Conservation (phyloP, 106 monocot species). For the Triglochin maritima region DNA sequence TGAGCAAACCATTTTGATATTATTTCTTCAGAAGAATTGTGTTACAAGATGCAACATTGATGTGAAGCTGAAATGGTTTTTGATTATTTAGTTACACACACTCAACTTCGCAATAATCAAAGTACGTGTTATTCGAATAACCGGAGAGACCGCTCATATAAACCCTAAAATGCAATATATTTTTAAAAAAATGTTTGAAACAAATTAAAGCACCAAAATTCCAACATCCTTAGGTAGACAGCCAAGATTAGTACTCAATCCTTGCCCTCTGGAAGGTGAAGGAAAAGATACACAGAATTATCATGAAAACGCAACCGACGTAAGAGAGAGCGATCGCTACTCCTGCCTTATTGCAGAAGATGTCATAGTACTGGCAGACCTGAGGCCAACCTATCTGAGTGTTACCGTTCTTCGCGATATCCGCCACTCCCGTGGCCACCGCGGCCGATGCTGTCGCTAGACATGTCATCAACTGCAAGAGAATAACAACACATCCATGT, state of each 20-base stretch:
- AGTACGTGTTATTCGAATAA: no score
- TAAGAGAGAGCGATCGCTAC: slow-evolving; percentile 1
- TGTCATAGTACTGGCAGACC: slow-evolving; percentile 6
- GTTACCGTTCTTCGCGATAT: slow-evolving; percentile 8
- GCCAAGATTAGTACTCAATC: neutral
- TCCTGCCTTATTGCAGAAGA: slow-evolving; percentile 6
- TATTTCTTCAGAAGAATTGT: no score
- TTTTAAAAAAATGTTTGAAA: no score
- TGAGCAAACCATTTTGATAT: no score
- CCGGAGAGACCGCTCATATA: no score
- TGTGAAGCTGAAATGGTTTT: no score
- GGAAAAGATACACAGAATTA: neutral
- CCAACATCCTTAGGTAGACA: no score
- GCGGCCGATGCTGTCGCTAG: slow-evolving; percentile 1
- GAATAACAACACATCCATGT: neutral
- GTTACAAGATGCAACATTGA: no score
- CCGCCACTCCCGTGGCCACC: neutral
- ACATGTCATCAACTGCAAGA: neutral
- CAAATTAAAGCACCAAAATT: no score
- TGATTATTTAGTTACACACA: no score
- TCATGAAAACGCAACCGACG: neutral
- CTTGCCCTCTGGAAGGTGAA: neutral
- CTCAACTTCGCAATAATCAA: no score
- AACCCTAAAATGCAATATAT: no score
- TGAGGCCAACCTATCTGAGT: slow-evolving; percentile 1